Evolutionary conservation across 257 asterid genomes (phyloP).

Genomic region (Fraxinus excelsior): DNA sequence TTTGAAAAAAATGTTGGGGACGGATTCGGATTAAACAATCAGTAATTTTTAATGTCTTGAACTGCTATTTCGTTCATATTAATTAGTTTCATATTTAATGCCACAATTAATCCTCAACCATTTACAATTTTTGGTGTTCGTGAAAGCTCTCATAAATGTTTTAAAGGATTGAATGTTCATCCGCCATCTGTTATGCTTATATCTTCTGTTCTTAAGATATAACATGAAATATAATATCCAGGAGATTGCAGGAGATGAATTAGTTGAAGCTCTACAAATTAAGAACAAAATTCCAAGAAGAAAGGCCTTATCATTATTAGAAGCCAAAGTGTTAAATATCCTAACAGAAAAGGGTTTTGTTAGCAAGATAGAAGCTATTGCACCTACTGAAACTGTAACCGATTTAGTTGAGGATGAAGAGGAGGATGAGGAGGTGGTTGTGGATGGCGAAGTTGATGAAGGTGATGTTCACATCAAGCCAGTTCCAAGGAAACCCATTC

Average conservation of each 20-base stretch:
- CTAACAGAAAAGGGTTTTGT: constrained; percentile 91
- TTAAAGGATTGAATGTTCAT: not conserved
- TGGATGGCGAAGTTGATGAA: constrained; percentile 99
- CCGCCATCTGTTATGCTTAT: constrained; percentile 18
- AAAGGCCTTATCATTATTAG: constrained; percentile 72
- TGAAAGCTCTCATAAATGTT: constrained; percentile 8
- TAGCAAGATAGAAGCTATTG: constrained; percentile 57
- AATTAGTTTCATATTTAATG: not conserved
- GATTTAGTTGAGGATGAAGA: constrained; percentile 82
- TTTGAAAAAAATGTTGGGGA: not conserved
- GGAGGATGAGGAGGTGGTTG: constrained; percentile 91
- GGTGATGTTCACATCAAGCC: constrained; percentile 97
- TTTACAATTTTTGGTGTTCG: not conserved
- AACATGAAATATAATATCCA: constrained; percentile 42
- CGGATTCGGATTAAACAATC: not conserved
- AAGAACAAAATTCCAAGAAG: constrained; percentile 87
- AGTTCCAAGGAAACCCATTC: constrained; percentile 50
- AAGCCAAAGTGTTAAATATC: constrained; percentile 68
- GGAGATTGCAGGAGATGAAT: constrained; percentile 93
- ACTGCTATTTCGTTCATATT: constrained; percentile 1
- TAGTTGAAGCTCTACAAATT: constrained; percentile 80
- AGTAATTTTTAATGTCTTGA: not conserved
- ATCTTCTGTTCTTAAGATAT: constrained; percentile 27
- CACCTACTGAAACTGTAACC: constrained; percentile 53
- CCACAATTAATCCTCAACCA: not conserved